Evolutionary conservation across 2,329 filamentous ascomycete species (phyloP).

Genomic region (Xylariomycetidae sp.): DNA sequence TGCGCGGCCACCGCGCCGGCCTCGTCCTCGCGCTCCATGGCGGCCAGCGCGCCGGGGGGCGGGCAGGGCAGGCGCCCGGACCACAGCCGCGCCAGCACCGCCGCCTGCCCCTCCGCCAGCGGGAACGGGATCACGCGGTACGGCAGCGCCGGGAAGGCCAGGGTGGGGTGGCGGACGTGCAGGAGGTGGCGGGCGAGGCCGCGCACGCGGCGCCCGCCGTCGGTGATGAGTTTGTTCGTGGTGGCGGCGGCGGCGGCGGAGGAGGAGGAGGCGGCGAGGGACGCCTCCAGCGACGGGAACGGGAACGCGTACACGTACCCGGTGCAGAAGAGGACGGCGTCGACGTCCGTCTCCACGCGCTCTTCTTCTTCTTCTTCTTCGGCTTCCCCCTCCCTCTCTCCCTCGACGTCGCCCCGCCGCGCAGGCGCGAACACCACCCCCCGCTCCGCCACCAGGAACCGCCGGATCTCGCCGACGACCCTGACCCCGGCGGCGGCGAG

Average conservation of each 20-base stretch:
- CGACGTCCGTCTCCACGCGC: conserved; percentile 61
- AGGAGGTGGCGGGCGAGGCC: conserved; percentile 77
- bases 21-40: conserved; percentile 60
- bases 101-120: conserved; percentile 70
- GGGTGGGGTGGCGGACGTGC: conserved; percentile 66
- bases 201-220: conserved; percentile 64
- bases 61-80: conserved; percentile 65
- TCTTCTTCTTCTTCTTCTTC: conserved; percentile 33
- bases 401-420: conserved; percentile 51
- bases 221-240: conserved; percentile 50
- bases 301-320: conserved; percentile 84
- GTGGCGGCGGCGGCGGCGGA: conserved; percentile 5
- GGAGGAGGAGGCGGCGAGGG: conserved; percentile 39
- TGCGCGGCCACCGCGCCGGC: conserved; percentile 40
- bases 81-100: conserved; percentile 72
- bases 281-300: too few relatives aligned
- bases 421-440: conserved; percentile 51
- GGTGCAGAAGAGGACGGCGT: conserved; percentile 79
- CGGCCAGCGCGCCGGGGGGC: conserved; percentile 53
- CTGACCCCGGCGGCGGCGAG: conserved; percentile 34
- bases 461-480: conserved; percentile 53
- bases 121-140: conserved; percentile 88
- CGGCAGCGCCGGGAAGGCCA: conserved; percentile 70
- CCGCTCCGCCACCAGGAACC: conserved; percentile 45
- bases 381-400: too few relatives aligned